Base-by-base conservation (phyloP, 1,284 basidiomycete genomes). In the Cryptococcus sp. region DNA sequence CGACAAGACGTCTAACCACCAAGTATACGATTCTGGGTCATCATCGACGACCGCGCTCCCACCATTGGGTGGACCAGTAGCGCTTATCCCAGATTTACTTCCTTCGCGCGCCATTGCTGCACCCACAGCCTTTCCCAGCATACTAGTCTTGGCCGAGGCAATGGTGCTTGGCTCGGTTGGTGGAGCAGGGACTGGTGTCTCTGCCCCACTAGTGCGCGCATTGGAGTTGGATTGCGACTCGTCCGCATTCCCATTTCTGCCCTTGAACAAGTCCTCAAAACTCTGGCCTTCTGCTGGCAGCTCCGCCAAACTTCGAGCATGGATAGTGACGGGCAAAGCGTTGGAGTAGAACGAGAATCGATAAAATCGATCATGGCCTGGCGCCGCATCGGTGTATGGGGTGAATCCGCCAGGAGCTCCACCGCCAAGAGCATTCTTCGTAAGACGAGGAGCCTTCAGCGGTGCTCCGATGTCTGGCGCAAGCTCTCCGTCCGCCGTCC, bases 331-430 rank as follows among this genome's bases (percentile, higher is more conserved):
- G 2, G 89, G 87, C 49, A 97, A 82, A 1, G 90, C 85, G 72
- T 98, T 99, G 17, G 93, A 97, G 80, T 99, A 99, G 81, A 99
- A 99, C 0, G 95, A 98, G 81, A 99, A 99, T 38, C 96, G 86
- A 74, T 98, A 99, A 7, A 94, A 95, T 72, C 91, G 82, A 69
- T 93, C 91, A 72, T 93, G 88, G 0, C 89, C 88, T n/a, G 69
- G 66, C 77, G 65, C 82, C 8, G 65, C 54, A 57, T 71, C 69
- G 31, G 68, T 62, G 65, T 74, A 73, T 4, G 73, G 61, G 27
- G 65, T 57, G 60, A 75, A 74, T 39, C 65, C 67, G 15, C 23
- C 54, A 31, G 59, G 51, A 59, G 70, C 68, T 25, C 58, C 54
- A 1, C 50, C 54, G 4, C 50, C 56, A 3, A 58, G 47, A 2